A percentile compares a stretch with the other conserved stretches of the same genome.
Evolutionary conservation across 306 rosid species (phyloP).

Genomic region (Ormosia emarginata): DNA sequence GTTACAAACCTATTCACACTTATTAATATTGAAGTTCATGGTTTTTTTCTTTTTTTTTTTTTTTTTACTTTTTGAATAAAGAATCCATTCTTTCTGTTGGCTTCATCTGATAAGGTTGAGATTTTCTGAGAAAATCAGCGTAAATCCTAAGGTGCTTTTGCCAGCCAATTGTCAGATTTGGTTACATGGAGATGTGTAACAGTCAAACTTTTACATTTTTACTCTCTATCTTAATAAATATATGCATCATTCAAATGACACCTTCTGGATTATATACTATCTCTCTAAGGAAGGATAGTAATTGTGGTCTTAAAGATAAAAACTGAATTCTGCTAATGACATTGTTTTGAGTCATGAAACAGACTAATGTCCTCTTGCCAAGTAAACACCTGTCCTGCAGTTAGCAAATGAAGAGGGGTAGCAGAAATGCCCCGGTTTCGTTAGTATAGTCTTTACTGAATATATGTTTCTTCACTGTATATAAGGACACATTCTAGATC

Average conservation of each 20-base stretch:
- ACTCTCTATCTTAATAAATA: neutral
- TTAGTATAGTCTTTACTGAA: neutral
- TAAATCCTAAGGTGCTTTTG: neutral
- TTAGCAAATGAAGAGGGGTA: neutral
- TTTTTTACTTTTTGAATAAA: neutral
- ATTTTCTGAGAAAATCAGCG: neutral
- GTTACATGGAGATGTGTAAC: neutral
- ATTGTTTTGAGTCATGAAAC: neutral
- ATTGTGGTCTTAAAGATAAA: neutral
- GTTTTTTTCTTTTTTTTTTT: neutral
- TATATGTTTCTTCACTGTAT: neutral
- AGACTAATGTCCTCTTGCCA: neutral
- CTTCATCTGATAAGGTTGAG: neutral
- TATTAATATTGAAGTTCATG: neutral
- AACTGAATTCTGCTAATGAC: slow-evolving; percentile 11
- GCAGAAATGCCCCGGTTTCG: neutral
- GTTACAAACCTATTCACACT: neutral
- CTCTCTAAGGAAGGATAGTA: neutral
- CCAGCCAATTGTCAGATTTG: neutral
- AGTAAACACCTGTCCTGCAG: neutral
- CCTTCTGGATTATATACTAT: neutral
- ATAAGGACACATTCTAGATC: neutral
- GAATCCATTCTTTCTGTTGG: neutral
- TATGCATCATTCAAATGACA: neutral
- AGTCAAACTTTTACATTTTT: neutral